Evolutionary conservation across 805 yeast species (phyloP).

Genomic region (Wickerhamomyces rabaulensis): DNA sequence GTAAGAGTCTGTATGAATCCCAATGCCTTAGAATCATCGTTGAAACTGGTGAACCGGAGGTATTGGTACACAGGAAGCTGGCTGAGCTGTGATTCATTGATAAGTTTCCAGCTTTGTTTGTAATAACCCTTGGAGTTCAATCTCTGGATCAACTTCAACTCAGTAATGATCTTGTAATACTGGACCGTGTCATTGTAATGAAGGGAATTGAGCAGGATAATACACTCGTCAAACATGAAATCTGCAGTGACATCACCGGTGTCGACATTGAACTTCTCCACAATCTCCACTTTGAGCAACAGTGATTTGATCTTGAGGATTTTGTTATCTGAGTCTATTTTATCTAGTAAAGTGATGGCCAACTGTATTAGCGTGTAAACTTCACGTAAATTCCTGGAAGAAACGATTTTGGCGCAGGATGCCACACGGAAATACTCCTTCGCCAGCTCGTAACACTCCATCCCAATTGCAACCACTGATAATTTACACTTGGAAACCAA

Average conservation of each 20-base stretch:
- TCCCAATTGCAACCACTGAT: no score
- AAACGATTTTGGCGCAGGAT: background rate
- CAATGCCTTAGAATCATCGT: constrained; percentile 6
- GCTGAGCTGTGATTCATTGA: constrained; percentile 1
- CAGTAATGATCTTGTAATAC: background rate
- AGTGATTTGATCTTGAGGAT: constrained; percentile 1
- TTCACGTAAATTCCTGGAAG: background rate
- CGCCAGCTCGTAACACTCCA: background rate
- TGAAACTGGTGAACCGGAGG: background rate
- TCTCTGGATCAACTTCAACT: constrained; percentile 1
- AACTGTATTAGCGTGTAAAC: constrained; percentile 5
- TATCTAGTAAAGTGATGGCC: constrained; percentile 3
- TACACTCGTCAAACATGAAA: constrained; percentile 5
- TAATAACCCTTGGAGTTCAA: background rate
- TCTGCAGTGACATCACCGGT: constrained; percentile 2
- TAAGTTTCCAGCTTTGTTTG: constrained; percentile 6
- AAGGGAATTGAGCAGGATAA: background rate
- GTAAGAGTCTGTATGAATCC: constrained; percentile 1
- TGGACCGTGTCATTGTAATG: background rate
- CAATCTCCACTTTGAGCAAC: constrained; percentile 6
- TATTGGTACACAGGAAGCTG: background rate
- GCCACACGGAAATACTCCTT: background rate
- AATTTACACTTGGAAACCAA: no score
- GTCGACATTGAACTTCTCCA: background rate
- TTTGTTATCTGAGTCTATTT: constrained; percentile 1